Conservation (phyloP, 106 monocot genomes). For the Xerophyta viscosa region DNA sequence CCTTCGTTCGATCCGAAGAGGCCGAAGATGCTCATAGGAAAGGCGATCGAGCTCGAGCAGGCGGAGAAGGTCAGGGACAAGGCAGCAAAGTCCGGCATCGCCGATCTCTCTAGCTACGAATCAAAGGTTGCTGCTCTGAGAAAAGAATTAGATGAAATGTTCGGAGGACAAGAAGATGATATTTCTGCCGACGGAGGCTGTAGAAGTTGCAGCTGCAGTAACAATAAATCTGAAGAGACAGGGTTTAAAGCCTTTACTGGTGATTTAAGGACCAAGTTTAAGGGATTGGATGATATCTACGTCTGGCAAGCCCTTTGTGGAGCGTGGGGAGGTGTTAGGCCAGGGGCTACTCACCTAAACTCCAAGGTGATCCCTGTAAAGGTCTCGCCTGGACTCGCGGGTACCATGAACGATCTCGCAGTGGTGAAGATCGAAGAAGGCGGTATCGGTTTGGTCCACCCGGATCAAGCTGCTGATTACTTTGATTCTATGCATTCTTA, state of each 20-base stretch:
- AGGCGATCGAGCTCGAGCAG: constrained; percentile 37
- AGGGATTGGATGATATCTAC: constrained; percentile 39
- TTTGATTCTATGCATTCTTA: constrained; percentile 46
- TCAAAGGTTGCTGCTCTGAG: constrained; percentile 10
- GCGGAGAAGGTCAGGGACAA: constrained; percentile 21
- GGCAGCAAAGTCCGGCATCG: constrained; percentile 4
- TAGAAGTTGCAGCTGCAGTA: neutral
- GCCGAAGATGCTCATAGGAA: constrained; percentile 26
- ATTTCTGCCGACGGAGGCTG: neutral
- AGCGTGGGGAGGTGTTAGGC: constrained; percentile 47
- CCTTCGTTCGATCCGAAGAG: constrained; percentile 20
- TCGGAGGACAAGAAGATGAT: constrained; percentile 1
- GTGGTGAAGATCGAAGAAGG: constrained; percentile 41
- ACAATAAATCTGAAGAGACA: neutral
- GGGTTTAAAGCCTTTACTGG: constrained; percentile 33
- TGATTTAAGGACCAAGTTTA: constrained; percentile 32
- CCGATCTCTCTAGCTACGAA: constrained; percentile 9
- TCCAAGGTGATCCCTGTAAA: constrained; percentile 20
- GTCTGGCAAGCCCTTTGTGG: constrained; percentile 56
- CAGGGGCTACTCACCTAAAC: constrained; percentile 24
- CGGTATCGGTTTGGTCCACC: constrained; percentile 39
- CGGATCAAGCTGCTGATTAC: constrained; percentile 31
- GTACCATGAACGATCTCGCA: constrained; percentile 48
- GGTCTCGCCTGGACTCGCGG: constrained; percentile 29
- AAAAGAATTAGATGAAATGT: constrained; percentile 19